Evolutionary conservation across 306 rosid genomes (phyloP).

Genomic region (Aeschynomene evenia): DNA sequence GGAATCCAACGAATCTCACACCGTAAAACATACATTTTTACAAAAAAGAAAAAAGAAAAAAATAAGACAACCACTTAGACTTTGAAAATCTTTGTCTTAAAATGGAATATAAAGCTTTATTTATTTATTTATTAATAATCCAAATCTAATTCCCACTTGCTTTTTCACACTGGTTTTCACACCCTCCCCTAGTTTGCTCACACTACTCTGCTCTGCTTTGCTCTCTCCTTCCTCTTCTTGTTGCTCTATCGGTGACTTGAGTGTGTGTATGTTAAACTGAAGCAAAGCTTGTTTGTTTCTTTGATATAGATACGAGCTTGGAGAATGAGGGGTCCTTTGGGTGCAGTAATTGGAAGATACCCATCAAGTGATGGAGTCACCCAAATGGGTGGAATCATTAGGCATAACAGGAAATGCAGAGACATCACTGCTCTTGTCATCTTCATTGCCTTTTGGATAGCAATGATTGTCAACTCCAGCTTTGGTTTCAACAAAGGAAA

Average conservation of each 20-base stretch:
- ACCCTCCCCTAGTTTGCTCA: slow-evolving; percentile 15
- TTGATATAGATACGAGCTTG: neutral
- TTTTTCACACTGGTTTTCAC: slow-evolving; percentile 34
- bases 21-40: slow-evolving; percentile 36
- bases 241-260: neutral
- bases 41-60: neutral
- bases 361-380: slow-evolving; percentile 91
- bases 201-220: slow-evolving; percentile 13
- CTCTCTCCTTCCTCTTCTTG: neutral
- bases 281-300: slow-evolving; percentile 7
- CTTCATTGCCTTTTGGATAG: slow-evolving; percentile 89
- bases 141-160: slow-evolving; percentile 55
- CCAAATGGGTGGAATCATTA: slow-evolving; percentile 76
- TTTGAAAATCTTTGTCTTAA: slow-evolving; percentile 50
- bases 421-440: slow-evolving; percentile 69
- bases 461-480: slow-evolving; percentile 97
- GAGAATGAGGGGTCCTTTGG: slow-evolving; percentile 91
- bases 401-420: slow-evolving; percentile 82
- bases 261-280: slow-evolving; percentile 19
- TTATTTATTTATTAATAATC: slow-evolving; percentile 26
- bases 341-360: slow-evolving; percentile 88
- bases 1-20: neutral
- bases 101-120: neutral
- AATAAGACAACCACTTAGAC: neutral
- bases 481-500: slow-evolving; percentile 88